Conservation (phyloP, 2,329 filamentous ascomycete species). For the Ophiocordyceps polyrhachis-furcata region DNA sequence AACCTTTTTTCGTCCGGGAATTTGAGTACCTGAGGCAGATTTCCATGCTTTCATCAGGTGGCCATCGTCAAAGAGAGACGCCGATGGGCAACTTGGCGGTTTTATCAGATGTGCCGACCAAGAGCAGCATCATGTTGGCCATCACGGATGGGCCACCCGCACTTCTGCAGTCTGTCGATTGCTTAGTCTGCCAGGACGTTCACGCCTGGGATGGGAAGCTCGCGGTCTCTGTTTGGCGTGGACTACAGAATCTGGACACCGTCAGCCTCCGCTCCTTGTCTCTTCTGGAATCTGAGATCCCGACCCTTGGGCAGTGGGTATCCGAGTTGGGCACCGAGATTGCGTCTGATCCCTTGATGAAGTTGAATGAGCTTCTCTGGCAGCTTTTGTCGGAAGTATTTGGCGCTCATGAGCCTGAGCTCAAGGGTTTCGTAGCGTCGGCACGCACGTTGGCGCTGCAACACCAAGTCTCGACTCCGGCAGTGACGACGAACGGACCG, state of each 20-base stretch:
- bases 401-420: slow-evolving; percentile 16
- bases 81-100: slow-evolving; percentile 23
- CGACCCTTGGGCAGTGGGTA: slow-evolving; percentile 37
- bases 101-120: slow-evolving; percentile 23
- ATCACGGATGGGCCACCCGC: slow-evolving; percentile 17
- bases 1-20: slow-evolving; percentile 31
- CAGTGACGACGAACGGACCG: slow-evolving; percentile 2
- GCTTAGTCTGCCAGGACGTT: slow-evolving; percentile 20
- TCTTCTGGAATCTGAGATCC: slow-evolving; percentile 46
- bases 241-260: slow-evolving; percentile 28
- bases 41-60: slow-evolving; percentile 19
- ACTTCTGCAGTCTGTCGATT: slow-evolving; percentile 28
- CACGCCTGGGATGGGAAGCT: slow-evolving; percentile 22
- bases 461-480: slow-evolving; percentile 2
- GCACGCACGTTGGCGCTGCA: slow-evolving; percentile 10
- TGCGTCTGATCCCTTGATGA: slow-evolving; percentile 26
- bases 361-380: slow-evolving; percentile 29
- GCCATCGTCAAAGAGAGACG: not conserved
- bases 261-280: slow-evolving; percentile 41
- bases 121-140: slow-evolving; percentile 14
- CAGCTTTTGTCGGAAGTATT: slow-evolving; percentile 24
- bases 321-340: slow-evolving; percentile 29
- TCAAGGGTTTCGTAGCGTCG: slow-evolving; percentile 11
- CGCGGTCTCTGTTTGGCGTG: slow-evolving; percentile 30
- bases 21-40: slow-evolving; percentile 40